A percentile compares a stretch with the other conserved stretches of the same genome.
Evolutionary conservation across 1,139 yeast species (phyloP).

Genomic region (Protomyces inundatus): DNA sequence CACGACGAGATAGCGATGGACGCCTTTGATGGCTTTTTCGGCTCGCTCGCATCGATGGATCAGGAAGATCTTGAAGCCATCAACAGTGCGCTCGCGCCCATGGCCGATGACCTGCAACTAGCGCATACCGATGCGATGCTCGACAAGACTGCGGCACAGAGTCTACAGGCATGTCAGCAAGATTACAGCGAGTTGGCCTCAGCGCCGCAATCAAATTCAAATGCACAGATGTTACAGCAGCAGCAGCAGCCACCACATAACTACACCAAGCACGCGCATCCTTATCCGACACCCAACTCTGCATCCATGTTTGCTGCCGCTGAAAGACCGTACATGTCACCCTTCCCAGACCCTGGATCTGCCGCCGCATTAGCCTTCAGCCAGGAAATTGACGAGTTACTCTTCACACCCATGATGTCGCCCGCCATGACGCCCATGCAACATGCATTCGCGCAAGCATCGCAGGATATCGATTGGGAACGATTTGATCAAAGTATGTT

Average conservation of each 20-base stretch:
- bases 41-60: background rate
- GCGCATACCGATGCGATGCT: background rate
- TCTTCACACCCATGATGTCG: constrained; percentile 24
- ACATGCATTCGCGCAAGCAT: background rate
- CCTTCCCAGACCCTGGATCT: background rate
- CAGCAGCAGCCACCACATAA: background rate
- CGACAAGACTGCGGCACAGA: background rate
- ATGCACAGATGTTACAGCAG: background rate
- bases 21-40: background rate
- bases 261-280: background rate
- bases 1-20: too few relatives aligned
- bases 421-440: constrained; percentile 25
- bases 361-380: background rate
- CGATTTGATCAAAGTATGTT: constrained; percentile 16
- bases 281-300: constrained; percentile 18
- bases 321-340: constrained; percentile 17
- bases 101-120: background rate
- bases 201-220: too few relatives aligned
- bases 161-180: background rate
- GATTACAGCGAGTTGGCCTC: background rate
- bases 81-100: background rate
- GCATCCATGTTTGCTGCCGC: constrained; percentile 13
- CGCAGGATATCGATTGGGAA: constrained; percentile 18
- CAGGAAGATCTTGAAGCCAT: background rate
- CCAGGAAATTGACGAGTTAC: background rate